Evolutionary conservation across 164 flowering plant species (phyloP).

Genomic region (Vitis amurensis): DNA sequence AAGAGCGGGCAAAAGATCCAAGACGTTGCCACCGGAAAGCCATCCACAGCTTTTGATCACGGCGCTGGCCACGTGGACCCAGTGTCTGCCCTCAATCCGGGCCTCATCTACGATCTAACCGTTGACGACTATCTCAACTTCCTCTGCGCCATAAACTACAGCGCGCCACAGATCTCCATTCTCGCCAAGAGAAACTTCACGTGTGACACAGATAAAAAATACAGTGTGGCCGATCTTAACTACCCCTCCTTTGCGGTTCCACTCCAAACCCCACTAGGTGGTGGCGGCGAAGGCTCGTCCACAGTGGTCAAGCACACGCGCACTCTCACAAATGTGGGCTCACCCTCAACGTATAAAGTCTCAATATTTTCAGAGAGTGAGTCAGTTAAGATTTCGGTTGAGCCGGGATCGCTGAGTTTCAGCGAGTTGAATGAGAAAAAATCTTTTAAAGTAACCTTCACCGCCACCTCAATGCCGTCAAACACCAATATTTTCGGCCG

Average conservation of each 20-base stretch:
- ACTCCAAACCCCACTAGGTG: conserved; percentile 16
- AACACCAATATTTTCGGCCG: conserved; percentile 37
- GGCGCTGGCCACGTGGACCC: conserved; percentile 80
- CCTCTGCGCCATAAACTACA: conserved; percentile 63
- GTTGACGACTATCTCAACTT: conserved; percentile 51
- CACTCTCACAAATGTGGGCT: conserved; percentile 59
- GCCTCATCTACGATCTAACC: conserved; percentile 56
- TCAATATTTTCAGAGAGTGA: conserved; percentile 16
- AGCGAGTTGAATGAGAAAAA: conserved; percentile 37
- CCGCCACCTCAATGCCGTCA: conserved; percentile 35
- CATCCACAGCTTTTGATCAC: conserved; percentile 61
- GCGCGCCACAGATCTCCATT: conserved; percentile 29
- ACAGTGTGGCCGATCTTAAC: conserved; percentile 48
- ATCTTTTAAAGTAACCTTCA: conserved; percentile 52
- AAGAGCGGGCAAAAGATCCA: conserved; percentile 36
- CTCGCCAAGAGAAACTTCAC: conserved; percentile 41
- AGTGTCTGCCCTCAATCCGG: conserved; percentile 57
- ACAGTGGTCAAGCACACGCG: conserved; percentile 41
- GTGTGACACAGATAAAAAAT: conserved; percentile 41
- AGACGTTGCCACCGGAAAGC: conserved; percentile 51
- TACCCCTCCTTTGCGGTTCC: conserved; percentile 70
- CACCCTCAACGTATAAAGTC: conserved; percentile 47
- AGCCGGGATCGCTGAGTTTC: conserved; percentile 43
- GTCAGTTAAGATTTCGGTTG: conserved; percentile 44
- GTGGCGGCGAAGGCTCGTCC: conserved; percentile 8